Evolutionary conservation across 1,284 basidiomycete species (phyloP).

Genomic region (Pseudozyma hubeiensis): DNA sequence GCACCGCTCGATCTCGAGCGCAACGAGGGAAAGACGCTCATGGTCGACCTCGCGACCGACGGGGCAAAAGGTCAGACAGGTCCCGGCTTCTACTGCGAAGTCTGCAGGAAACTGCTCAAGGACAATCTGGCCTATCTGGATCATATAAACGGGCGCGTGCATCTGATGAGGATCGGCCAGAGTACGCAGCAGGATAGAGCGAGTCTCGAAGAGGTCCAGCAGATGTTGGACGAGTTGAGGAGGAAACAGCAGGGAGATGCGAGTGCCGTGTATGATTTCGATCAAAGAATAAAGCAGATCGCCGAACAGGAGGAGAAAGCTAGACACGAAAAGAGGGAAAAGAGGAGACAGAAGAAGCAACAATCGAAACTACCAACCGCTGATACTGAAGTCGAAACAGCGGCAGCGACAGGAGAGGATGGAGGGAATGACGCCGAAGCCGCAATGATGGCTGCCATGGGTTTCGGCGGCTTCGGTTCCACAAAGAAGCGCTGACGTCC

Average conservation of each 20-base stretch:
- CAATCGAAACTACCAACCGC: slow-evolving; percentile 70
- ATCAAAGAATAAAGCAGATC: slow-evolving; percentile 84
- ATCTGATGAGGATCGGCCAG: slow-evolving; percentile 90
- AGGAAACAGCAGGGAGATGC: slow-evolving; percentile 6
- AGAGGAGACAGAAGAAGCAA: slow-evolving; percentile 77
- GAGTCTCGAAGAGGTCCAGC: slow-evolving; percentile 89
- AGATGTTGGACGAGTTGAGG: slow-evolving; percentile 83
- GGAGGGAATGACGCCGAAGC: slow-evolving; percentile 63
- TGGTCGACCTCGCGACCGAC: slow-evolving; percentile 57
- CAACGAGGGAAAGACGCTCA: slow-evolving; percentile 60
- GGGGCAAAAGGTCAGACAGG: slow-evolving; percentile 53
- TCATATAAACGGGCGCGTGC: slow-evolving; percentile 92
- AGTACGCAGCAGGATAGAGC: slow-evolving; percentile 90
- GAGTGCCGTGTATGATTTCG: slow-evolving; percentile 83
- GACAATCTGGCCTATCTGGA: slow-evolving; percentile 93
- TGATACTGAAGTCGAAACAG: background rate
- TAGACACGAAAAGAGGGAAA: slow-evolving; percentile 76
- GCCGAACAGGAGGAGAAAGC: slow-evolving; percentile 72
- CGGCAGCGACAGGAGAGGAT: slow-evolving; percentile 6
- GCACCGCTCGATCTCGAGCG: slow-evolving; percentile 58
- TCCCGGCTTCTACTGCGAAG: slow-evolving; percentile 69
- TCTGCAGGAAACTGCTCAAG: slow-evolving; percentile 80
- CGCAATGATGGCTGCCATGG: slow-evolving; percentile 88
- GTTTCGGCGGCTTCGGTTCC: slow-evolving; percentile 88
- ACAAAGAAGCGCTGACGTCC: slow-evolving; percentile 71